Evolutionary conservation across 2,329 filamentous ascomycete species (phyloP).

Genomic region (Aquanectria penicillioides): DNA sequence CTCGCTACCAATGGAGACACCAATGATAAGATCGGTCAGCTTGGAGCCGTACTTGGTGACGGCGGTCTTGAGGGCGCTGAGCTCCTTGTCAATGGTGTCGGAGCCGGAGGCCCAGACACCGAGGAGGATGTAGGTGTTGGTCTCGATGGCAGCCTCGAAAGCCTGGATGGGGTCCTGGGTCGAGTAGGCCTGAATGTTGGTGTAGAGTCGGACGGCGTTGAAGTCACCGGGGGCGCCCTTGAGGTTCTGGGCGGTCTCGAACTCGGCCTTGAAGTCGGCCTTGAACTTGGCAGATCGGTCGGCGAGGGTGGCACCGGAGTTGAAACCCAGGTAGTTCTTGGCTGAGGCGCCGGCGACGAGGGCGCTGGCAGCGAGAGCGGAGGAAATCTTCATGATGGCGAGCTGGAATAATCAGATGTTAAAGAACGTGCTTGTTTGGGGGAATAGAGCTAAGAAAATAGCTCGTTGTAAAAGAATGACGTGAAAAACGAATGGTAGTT

Average conservation of each 20-base stretch:
- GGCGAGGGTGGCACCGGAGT: constrained; percentile 58
- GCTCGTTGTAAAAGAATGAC: constrained; percentile 36
- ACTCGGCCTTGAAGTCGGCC: constrained; percentile 59
- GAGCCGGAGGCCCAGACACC: constrained; percentile 71
- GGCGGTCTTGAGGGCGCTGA: constrained; percentile 67
- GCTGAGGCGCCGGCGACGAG: constrained; percentile 53
- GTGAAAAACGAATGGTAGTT: constrained; percentile 34
- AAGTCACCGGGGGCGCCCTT: constrained; percentile 60
- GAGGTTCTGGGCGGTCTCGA: constrained; percentile 51
- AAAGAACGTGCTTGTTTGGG: constrained; percentile 26
- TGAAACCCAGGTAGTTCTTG: constrained; percentile 64
- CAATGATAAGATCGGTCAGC: constrained; percentile 68
- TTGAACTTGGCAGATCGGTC: constrained; percentile 63
- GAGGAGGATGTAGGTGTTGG: constrained; percentile 69
- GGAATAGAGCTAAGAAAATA: constrained; percentile 28
- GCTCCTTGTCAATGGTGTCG: constrained; percentile 67
- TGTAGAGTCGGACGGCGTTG: constrained; percentile 72
- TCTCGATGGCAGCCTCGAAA: constrained; percentile 75
- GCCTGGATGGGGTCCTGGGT: constrained; percentile 84
- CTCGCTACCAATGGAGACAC: constrained; percentile 73
- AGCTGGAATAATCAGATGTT: constrained; percentile 5
- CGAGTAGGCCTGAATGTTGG: constrained; percentile 72
- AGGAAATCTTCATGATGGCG: constrained; percentile 53
- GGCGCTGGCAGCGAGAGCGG: constrained; percentile 50
- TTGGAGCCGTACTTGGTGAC: constrained; percentile 61